These are phyloP conservation scores for Dittrichia graveolens DNA, from an alignment of 129 eudicot species.

Conservation along the genomic window DNA sequence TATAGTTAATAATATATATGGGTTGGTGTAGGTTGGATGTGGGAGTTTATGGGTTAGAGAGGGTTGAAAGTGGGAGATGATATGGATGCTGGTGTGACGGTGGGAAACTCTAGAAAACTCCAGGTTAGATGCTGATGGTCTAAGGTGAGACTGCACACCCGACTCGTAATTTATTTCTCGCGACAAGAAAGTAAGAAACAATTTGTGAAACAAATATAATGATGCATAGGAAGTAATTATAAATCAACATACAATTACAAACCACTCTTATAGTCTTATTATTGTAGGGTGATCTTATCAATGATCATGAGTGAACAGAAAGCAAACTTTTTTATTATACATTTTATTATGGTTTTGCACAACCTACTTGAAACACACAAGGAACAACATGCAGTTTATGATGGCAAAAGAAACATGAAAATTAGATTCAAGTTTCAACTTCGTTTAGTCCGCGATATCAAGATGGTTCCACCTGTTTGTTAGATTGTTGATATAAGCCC, in stretches of 20 bases:
- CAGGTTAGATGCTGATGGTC: too few species aligned
- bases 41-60: too few species aligned
- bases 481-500: conserved; percentile 33
- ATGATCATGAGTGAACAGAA: conserved; percentile 34
- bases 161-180: too few species aligned
- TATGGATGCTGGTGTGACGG: too few species aligned
- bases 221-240: not conserved
- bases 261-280: conserved; percentile 25
- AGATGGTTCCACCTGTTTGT: conserved; percentile 44
- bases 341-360: conserved; percentile 24
- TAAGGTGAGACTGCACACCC: too few species aligned
- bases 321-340: not conserved
- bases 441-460: conserved; percentile 23
- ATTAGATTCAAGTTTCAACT: not conserved
- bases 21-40: too few species aligned
- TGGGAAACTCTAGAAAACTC: too few species aligned
- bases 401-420: conserved; percentile 10
- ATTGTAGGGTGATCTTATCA: conserved; percentile 18
- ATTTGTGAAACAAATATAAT: not conserved
- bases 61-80: too few species aligned
- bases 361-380: conserved; percentile 15
- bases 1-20: too few species aligned
- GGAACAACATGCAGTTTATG: conserved; percentile 16
- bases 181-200: not conserved
- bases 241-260: not conserved